Base-by-base conservation (phyloP, 257 asterid species). In the Prunella vulgaris region DNA sequence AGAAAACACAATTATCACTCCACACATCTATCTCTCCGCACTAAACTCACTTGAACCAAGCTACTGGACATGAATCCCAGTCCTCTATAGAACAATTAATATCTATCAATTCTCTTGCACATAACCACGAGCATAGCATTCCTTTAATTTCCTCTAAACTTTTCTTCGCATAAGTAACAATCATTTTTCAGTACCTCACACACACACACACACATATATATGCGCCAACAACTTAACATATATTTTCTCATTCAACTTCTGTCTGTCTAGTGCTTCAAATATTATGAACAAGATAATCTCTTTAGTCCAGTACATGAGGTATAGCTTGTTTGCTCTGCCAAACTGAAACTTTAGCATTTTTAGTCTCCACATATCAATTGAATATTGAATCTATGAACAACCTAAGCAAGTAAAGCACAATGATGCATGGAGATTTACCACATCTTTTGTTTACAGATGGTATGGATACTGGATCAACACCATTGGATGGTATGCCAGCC, bases 361-460 rank as follows among this genome's bases (percentile, higher is more conserved):
- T 5, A n/a, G 9, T 46, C 53, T 15, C 53, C 53, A 46, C 21
- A 46, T n/a, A 46, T 46, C 53, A 46, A 14, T 15, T 46, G 17
- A 46, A 46, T 46, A 46, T 46, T n/a, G 15, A 46, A 5, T 46
- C 9, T 46, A 46, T 3, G 53, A 46, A 15, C 53, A 46, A 46
- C 5, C 21, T 46, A 21, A 1, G 53, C 3, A 46, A 15, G 10
- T 46, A 46, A 52, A 54, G 37, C 70, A 71, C 48, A 46, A 46
- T 10, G 2, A 46, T 5, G 53, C 53, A 46, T 15, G 53, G 21
- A 46, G 53, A 5, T n/a, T 44, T 73, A 89, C 99, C 97, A 65
- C 84, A 83, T 91, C 88, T 85, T 86, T 94, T 93, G 84, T 93
- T 82, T 35, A 80, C 70, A 44, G 96, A 83, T 27, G 86, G 75